Evolutionary conservation across 768 basidiomycete genomes (phyloP), one percentile per base, ranked within the genome.

Genomic region (Suillus weaverae): DNA sequence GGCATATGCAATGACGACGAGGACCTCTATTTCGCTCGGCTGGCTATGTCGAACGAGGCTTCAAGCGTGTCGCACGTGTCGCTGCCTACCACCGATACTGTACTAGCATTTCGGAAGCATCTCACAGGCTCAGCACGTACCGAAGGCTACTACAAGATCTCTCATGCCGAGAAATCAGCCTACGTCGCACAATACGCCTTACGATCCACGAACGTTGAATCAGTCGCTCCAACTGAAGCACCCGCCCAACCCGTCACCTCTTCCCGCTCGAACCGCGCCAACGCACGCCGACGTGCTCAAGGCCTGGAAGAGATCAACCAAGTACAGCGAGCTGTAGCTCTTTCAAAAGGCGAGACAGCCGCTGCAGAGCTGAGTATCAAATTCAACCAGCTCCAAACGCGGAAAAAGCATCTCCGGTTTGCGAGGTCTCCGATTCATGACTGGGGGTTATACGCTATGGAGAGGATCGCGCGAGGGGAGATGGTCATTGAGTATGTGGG

Each of bases 401-500:
- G 97, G 68, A 99, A 99, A 87, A 99, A 99, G 80, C 95, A 97
- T 71, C 85, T 99, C 41, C 89, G 94, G 39, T 99, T 99, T 71
- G 92, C 94, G 5, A 84, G 95, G 48, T 95, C 93, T 32, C 95
- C 95, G 20, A 99, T 99, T 65, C 97, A 99, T 73, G 96, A 97
- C 70, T 99, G 97, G 92, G 97, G 97, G 5, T 75, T 99, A 72
- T 99, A 98, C 74, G 96, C 97, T 36, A 92, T 97, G 92, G 97
- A 99, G 81, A 86, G 87, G 72, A 98, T 99, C 69, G 87, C 91
- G 7, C 81, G 86, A 43, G 95, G 95, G 5, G 97, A 99, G 80
- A 98, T 99, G 95, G 97, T 99, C 36, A 98, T 99, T 77, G 97
- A 99, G 80, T 99, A 99, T 72, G 97, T 99, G 8, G 97, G 97